A percentile compares a stretch with the other conserved stretches of the same genome.
Evolutionary conservation across 208 protist genomes (phyloP).

Genomic region (Wallacemonas sp.): DNA sequence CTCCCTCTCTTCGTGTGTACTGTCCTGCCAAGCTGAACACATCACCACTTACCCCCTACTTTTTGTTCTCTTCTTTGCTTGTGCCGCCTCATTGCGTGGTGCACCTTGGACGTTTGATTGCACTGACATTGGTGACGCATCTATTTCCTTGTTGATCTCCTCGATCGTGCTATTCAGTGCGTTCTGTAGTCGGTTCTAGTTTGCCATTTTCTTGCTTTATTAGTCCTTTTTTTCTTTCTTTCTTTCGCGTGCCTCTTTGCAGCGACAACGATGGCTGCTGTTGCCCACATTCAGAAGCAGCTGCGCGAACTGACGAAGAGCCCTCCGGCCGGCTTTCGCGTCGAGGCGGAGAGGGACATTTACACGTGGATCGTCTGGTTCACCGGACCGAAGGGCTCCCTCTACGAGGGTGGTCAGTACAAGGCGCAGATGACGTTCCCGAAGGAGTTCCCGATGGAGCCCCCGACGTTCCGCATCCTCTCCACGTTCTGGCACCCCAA

Average conservation of each 20-base stretch:
- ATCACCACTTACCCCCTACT: too few relatives aligned
- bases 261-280: constrained; percentile 56
- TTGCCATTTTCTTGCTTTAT: background rate
- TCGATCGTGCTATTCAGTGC: too few relatives aligned
- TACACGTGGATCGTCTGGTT: constrained; percentile 94
- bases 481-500: constrained; percentile 99
- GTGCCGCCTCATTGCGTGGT: too few relatives aligned
- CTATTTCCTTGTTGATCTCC: too few relatives aligned
- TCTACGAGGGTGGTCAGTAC: constrained; percentile 92
- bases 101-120: too few relatives aligned
- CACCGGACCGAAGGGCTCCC: constrained; percentile 80
- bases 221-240: background rate
- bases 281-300: constrained; percentile 91
- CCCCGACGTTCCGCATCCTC: constrained; percentile 94
- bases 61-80: too few relatives aligned
- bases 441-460: constrained; percentile 96
- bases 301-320: constrained; percentile 85
- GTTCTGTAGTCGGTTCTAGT: too few relatives aligned
- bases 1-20: too few relatives aligned
- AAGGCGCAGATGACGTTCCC: constrained; percentile 93
- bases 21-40: too few relatives aligned
- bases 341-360: constrained; percentile 89
- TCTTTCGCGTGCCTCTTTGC: too few relatives aligned
- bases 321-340: constrained; percentile 92
- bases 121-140: too few relatives aligned